Conservation (phyloP, 805 yeast species). For the Teunomyces kruisii region DNA sequence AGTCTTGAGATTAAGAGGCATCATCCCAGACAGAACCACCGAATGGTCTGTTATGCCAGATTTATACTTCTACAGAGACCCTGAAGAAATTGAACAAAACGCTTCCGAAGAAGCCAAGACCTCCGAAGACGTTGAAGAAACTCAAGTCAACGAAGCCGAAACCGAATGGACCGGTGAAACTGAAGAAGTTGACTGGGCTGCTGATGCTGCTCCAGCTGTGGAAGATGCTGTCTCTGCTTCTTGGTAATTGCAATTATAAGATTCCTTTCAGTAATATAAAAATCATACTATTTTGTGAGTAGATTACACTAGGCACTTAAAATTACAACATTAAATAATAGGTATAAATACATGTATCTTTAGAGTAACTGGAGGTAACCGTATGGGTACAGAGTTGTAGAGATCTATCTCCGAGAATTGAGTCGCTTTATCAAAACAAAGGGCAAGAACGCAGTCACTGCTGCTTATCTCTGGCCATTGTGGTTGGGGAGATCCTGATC, state of each 20-base stretch:
- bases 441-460: too few relatives aligned
- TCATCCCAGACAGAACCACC: conserved; percentile 92
- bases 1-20: conserved; percentile 98
- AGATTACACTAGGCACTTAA: not conserved
- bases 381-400: too few relatives aligned
- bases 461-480: too few relatives aligned
- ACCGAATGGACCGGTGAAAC: conserved; percentile 58
- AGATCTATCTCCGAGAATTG: too few relatives aligned
- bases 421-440: too few relatives aligned
- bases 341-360: conserved; percentile 6
- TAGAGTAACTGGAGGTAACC: not conserved
- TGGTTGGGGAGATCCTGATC: not conserved
- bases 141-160: conserved; percentile 59
- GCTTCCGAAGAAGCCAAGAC: conserved; percentile 55
- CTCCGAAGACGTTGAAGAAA: conserved; percentile 58
- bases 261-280: conserved; percentile 2
- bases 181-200: conserved; percentile 67
- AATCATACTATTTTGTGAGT: conserved; percentile 3
- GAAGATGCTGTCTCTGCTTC: conserved; percentile 71
- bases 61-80: conserved; percentile 99
- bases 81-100: conserved; percentile 94
- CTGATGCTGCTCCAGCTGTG: conserved; percentile 56
- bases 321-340: conserved; percentile 7
- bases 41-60: conserved; percentile 99
- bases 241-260: conserved; percentile 32